Conservation (phyloP, 2,329 filamentous ascomycete genomes). For the Delphinella strobiligena region DNA sequence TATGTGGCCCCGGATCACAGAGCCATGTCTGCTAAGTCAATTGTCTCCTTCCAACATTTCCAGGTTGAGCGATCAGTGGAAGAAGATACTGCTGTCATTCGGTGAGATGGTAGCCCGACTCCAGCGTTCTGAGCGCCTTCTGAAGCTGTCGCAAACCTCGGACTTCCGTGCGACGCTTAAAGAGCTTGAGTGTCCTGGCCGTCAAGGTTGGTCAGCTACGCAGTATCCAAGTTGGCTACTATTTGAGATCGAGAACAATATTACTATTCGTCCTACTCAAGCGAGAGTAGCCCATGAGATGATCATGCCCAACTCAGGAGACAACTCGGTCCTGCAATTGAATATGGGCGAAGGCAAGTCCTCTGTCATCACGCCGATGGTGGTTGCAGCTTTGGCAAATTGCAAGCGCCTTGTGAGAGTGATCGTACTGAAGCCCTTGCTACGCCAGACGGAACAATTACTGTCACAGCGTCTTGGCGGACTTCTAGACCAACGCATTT, state of each 20-base stretch:
- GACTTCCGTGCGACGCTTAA: background rate
- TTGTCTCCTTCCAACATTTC: background rate
- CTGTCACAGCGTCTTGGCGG: constrained; percentile 44
- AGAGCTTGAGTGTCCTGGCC: constrained; percentile 38
- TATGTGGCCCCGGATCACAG: constrained; percentile 3
- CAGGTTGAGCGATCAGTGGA: background rate
- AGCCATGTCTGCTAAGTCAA: background rate
- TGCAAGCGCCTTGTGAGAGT: constrained; percentile 38
- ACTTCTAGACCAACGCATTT: constrained; percentile 40
- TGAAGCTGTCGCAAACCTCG: background rate
- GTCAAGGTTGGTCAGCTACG: constrained; percentile 42
- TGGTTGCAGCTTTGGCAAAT: constrained; percentile 34
- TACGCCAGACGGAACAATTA: constrained; percentile 46
- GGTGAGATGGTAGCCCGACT: constrained; percentile 1
- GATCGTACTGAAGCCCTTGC: constrained; percentile 43
- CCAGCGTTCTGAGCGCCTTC: constrained; percentile 5
- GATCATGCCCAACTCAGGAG: constrained; percentile 22
- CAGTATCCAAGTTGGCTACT: constrained; percentile 49
- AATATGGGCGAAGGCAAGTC: constrained; percentile 65
- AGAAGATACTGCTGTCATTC: background rate
- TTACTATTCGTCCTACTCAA: constrained; percentile 51
- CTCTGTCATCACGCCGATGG: constrained; percentile 56
- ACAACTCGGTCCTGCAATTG: constrained; percentile 44
- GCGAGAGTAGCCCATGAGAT: constrained; percentile 46
- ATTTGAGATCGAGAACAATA: constrained; percentile 50